These are phyloP conservation scores for Azolla pinnata DNA, from an alignment of 75 land plant species.

Conservation along the genomic window DNA sequence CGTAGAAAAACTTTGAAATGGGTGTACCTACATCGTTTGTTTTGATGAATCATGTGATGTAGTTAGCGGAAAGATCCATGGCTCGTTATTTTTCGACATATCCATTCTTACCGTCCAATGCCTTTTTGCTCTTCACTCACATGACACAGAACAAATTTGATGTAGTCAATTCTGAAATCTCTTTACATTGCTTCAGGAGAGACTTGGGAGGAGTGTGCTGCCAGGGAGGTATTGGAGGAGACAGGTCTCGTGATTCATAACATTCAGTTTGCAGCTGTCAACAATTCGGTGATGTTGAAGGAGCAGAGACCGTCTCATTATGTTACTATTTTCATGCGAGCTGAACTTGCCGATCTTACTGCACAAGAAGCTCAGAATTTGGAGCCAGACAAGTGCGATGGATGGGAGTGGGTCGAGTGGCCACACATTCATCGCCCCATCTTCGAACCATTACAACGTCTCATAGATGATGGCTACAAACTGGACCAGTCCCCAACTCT, in stretches of 20 bases:
- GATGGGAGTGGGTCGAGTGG: conserved; percentile 90
- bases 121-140: too few relatives aligned
- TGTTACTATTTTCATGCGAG: conserved; percentile 46
- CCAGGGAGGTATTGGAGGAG: conserved; percentile 71
- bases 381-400: conserved; percentile 76
- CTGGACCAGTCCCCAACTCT: too few relatives aligned
- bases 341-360: conserved; percentile 24
- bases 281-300: conserved; percentile 43
- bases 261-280: conserved; percentile 40
- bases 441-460: conserved; percentile 43
- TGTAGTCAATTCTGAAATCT: too few relatives aligned
- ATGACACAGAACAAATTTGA: too few relatives aligned
- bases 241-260: conserved; percentile 57
- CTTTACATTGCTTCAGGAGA: conserved; percentile 43
- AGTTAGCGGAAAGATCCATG: too few relatives aligned
- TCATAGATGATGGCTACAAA: conserved; percentile 37
- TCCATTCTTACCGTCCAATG: too few relatives aligned
- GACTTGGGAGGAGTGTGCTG: conserved; percentile 74
- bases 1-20: too few relatives aligned
- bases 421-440: conserved; percentile 47
- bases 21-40: too few relatives aligned
- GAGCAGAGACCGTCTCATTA: conserved; percentile 54
- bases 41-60: too few relatives aligned
- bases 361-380: conserved; percentile 38
- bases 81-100: too few relatives aligned